A percentile compares a stretch with the other conserved stretches of the same genome.
phyloP scores from a whole-genome alignment of 2,329 filamentous ascomycete species.

The Rutstroemia sp. region DNA sequence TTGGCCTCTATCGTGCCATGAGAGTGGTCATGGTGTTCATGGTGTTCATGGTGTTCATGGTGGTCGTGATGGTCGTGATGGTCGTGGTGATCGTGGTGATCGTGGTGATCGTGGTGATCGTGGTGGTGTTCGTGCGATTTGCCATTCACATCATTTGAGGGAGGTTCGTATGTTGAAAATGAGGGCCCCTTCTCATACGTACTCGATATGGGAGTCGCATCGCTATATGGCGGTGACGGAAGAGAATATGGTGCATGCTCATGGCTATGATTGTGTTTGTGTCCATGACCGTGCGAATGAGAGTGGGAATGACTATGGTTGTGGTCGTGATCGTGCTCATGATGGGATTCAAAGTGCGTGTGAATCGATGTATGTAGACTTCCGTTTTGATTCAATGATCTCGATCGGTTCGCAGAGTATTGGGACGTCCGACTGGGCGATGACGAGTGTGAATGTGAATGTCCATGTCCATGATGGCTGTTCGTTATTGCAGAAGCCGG shows the following conservation, averaged over 20 bases:
- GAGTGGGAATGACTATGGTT: conserved; percentile 9
- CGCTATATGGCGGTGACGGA: conserved; percentile 20
- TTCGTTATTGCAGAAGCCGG: conserved; percentile 28
- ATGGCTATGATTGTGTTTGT: conserved; percentile 9
- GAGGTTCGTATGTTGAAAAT: conserved; percentile 17
- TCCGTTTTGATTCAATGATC: conserved; percentile 20
- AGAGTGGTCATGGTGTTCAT: conserved; percentile 21
- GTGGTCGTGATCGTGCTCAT: conserved; percentile 10
- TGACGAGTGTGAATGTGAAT: conserved; percentile 33
- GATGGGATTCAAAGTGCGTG: conserved; percentile 24
- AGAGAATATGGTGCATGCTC: conserved; percentile 10
- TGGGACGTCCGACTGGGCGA: conserved; percentile 25
- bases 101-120: background rate
- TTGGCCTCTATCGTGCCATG: conserved; percentile 34
- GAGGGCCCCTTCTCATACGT: conserved; percentile 15
- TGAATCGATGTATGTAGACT: conserved; percentile 22
- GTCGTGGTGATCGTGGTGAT: conserved; percentile 15
- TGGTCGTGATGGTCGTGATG: conserved; percentile 15
- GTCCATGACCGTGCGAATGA: conserved; percentile 11
- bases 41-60: conserved; percentile 18
- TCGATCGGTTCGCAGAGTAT: conserved; percentile 17
- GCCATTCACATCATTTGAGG: conserved; percentile 15
- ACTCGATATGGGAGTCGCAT: conserved; percentile 13
- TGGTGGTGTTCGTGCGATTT: conserved; percentile 16
- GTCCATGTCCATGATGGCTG: conserved; percentile 25